Evolutionary conservation across 768 basidiomycete species (phyloP).

Genomic region (Boletus rufocinnamomeus): DNA sequence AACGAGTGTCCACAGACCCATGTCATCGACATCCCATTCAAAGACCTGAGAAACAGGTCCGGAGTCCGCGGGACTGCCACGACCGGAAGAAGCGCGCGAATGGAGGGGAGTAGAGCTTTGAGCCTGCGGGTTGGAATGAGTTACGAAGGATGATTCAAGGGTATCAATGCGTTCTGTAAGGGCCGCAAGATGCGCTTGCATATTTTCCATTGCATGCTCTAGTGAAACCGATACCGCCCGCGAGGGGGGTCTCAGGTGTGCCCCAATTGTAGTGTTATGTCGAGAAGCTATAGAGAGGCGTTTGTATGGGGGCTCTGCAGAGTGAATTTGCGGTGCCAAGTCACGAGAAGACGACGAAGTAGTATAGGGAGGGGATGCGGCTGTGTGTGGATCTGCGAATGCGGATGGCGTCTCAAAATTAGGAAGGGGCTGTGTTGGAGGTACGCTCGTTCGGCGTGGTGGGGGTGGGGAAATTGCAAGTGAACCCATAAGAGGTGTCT

Average conservation of each 20-base stretch:
- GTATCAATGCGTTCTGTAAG: conserved; percentile 81
- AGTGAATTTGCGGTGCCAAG: conserved; percentile 40
- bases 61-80: conserved; percentile 45
- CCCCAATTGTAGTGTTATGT: conserved; percentile 36
- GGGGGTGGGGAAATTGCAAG: conserved; percentile 58
- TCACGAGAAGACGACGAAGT: conserved; percentile 42
- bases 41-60: conserved; percentile 27
- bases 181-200: conserved; percentile 81
- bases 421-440: conserved; percentile 71
- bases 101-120: conserved; percentile 46
- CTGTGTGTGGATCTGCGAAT: conserved; percentile 52
- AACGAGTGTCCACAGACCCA: conserved; percentile 81
- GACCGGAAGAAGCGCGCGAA: conserved; percentile 41
- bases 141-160: conserved; percentile 47
- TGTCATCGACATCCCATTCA: conserved; percentile 74
- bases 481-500: conserved; percentile 71
- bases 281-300: conserved; percentile 37
- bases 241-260: conserved; percentile 46
- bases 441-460: conserved; percentile 44
- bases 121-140: conserved; percentile 29
- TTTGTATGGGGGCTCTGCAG: conserved; percentile 39
- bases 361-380: conserved; percentile 41
- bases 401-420: conserved; percentile 73
- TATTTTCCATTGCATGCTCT: conserved; percentile 75
- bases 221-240: conserved; percentile 38